These are phyloP conservation scores for Aspergillus sclerotioniger DNA, from an alignment of 495 filamentous ascomycete species.

Conservation along the genomic window DNA sequence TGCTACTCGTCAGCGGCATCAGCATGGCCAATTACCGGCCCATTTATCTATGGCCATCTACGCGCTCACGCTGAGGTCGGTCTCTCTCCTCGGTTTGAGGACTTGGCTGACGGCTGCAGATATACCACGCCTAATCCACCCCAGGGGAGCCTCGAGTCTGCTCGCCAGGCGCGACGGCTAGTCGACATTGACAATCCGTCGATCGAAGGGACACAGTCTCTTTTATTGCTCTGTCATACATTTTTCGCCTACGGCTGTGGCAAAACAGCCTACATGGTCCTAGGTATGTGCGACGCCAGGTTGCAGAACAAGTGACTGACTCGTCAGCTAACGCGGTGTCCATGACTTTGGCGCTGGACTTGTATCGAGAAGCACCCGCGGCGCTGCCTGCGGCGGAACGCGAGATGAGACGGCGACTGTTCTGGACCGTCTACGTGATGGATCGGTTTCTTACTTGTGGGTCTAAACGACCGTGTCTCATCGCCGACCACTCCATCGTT, in stretches of 20 bases:
- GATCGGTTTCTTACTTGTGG: constrained; percentile 77
- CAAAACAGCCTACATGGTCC: constrained; percentile 81
- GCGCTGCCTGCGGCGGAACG: constrained; percentile 61
- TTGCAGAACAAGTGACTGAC: background rate
- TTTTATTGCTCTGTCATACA: constrained; percentile 71
- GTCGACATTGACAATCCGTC: constrained; percentile 77
- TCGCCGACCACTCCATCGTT: constrained; percentile 70
- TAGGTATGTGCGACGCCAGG: constrained; percentile 51
- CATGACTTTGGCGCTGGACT: constrained; percentile 75
- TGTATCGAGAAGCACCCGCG: constrained; percentile 67
- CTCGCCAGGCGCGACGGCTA: constrained; percentile 60
- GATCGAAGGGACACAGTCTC: constrained; percentile 69
- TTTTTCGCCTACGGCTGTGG: constrained; percentile 75
- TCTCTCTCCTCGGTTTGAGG: background rate
- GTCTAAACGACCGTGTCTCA: constrained; percentile 72
- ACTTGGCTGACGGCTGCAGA: constrained; percentile 34
- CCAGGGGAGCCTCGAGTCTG: constrained; percentile 60
- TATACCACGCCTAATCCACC: constrained; percentile 45
- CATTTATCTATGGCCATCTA: constrained; percentile 69
- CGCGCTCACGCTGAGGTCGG: constrained; percentile 54
- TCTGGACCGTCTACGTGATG: constrained; percentile 83
- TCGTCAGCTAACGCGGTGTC: constrained; percentile 67
- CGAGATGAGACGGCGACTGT: constrained; percentile 70
- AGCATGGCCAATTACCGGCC: constrained; percentile 61
- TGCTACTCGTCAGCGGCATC: constrained; percentile 62